Conservation (phyloP, 2,329 filamentous ascomycete genomes). For the Phialocephala subalpina region DNA sequence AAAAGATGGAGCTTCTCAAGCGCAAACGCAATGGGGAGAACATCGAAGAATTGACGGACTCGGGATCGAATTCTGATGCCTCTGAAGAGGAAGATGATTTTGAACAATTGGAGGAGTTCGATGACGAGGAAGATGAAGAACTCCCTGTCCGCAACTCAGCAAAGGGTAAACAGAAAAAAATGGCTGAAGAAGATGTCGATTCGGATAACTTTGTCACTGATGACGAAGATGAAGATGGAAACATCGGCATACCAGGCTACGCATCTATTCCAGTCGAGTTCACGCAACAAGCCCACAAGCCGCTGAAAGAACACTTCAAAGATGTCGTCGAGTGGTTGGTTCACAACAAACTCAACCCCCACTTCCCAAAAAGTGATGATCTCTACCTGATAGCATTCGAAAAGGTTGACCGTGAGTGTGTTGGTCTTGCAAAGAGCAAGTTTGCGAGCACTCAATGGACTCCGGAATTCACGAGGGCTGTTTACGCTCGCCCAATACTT, state of each 20-base stretch:
- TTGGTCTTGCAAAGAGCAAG: slow-evolving; percentile 72
- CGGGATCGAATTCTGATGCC: slow-evolving; percentile 40
- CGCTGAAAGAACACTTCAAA: slow-evolving; percentile 75
- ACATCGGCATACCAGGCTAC: slow-evolving; percentile 50
- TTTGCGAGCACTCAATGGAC: slow-evolving; percentile 78
- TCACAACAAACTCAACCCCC: slow-evolving; percentile 78
- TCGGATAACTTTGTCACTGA: slow-evolving; percentile 67
- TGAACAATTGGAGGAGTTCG: slow-evolving; percentile 54
- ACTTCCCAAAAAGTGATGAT: slow-evolving; percentile 67
- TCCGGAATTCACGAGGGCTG: slow-evolving; percentile 67
- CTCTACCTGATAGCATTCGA: slow-evolving; percentile 74
- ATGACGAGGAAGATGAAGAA: slow-evolving; percentile 50
- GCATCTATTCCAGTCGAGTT: slow-evolving; percentile 74
- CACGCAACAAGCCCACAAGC: slow-evolving; percentile 70
- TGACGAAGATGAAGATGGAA: slow-evolving; percentile 53
- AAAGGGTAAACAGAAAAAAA: slow-evolving; percentile 9
- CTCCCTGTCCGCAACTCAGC: slow-evolving; percentile 8
- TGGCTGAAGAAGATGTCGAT: slow-evolving; percentile 40
- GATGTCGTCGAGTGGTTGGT: slow-evolving; percentile 83
- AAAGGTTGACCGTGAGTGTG: slow-evolving; percentile 76
- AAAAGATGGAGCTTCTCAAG: slow-evolving; percentile 50
- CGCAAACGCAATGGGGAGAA: slow-evolving; percentile 50
- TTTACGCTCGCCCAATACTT: slow-evolving; percentile 71
- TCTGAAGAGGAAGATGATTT: slow-evolving; percentile 27
- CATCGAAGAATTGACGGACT: slow-evolving; percentile 47